Evolutionary conservation across 2,329 filamentous ascomycete species (phyloP).

Genomic region (Sporothrix brunneoviolacea): DNA sequence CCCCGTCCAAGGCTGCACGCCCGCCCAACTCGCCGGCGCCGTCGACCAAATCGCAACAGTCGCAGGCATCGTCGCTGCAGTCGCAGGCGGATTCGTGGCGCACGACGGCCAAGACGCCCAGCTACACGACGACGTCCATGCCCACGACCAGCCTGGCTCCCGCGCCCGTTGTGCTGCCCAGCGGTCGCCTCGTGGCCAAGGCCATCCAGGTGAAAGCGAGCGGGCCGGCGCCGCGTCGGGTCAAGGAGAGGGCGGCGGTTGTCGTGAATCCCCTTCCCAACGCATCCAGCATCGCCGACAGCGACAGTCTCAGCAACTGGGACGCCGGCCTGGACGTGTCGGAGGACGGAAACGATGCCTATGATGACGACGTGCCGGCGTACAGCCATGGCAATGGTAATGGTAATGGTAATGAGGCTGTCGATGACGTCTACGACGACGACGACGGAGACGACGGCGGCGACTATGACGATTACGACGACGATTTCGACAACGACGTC

Average conservation of each 20-base stretch:
- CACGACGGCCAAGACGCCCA: constrained; percentile 25
- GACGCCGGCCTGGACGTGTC: constrained; percentile 1
- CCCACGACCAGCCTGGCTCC: constrained; percentile 5
- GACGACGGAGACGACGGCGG: constrained; percentile 1
- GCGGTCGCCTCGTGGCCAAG: constrained; percentile 14
- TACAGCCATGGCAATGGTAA: background rate
- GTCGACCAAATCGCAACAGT: constrained; percentile 24
- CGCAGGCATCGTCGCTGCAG: constrained; percentile 20
- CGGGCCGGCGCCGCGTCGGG: background rate
- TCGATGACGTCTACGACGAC: background rate
- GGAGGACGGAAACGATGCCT: background rate
- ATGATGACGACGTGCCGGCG: background rate
- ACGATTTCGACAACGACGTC: constrained; percentile 34
- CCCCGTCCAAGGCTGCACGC: background rate
- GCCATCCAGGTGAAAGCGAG: constrained; percentile 10
- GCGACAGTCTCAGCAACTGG: background rate
- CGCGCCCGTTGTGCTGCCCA: constrained; percentile 3
- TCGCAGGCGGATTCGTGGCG: constrained; percentile 19
- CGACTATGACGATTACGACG: constrained; percentile 22
- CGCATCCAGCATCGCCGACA: background rate
- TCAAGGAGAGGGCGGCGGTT: background rate
- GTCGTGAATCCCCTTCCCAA: too few relatives aligned
- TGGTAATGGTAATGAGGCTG: background rate
- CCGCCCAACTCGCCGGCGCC: constrained; percentile 15
- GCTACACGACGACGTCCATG: constrained; percentile 16